Evolutionary conservation across 2,329 filamentous ascomycete species (phyloP).

Genomic region (Fusarium bactridioides): DNA sequence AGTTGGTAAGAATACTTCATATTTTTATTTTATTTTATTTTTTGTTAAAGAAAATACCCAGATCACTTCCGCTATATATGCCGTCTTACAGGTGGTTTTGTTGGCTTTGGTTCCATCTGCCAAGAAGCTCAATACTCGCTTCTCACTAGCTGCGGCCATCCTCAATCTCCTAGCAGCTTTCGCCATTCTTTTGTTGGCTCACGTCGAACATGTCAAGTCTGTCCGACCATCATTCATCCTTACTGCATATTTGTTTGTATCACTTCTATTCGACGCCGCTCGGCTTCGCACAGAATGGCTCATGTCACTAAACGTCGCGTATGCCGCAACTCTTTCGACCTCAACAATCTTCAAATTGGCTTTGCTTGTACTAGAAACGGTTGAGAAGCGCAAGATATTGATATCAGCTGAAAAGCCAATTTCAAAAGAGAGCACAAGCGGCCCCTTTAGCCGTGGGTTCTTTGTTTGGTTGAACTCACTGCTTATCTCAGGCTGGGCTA

Average conservation of each 20-base stretch:
- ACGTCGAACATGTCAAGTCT: constrained; percentile 46
- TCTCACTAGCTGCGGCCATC: constrained; percentile 43
- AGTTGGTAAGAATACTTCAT: too few species aligned
- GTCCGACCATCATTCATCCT: constrained; percentile 45
- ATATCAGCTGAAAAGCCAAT: constrained; percentile 50
- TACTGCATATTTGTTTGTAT: constrained; percentile 42
- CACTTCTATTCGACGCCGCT: constrained; percentile 45
- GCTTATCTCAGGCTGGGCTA: constrained; percentile 57
- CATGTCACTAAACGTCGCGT: constrained; percentile 35
- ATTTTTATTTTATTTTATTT: too few species aligned
- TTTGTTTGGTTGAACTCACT: constrained; percentile 52
- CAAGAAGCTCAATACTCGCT: constrained; percentile 37
- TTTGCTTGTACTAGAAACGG: constrained; percentile 40
- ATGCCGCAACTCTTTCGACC: constrained; percentile 36
- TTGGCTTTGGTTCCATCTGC: constrained; percentile 39
- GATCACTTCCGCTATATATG: constrained; percentile 37
- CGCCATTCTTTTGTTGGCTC: constrained; percentile 41
- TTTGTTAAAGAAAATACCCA: neutral
- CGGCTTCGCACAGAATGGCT: constrained; percentile 47
- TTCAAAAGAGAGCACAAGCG: constrained; percentile 60
- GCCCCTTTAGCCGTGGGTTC: constrained; percentile 43
- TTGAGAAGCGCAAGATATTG: constrained; percentile 45
- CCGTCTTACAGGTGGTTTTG: constrained; percentile 38
- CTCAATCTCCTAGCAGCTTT: constrained; percentile 41
- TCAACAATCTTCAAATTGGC: constrained; percentile 38